Evolutionary conservation across 2,329 filamentous ascomycete genomes (phyloP).

Genomic region (Aspergillus jensenii): DNA sequence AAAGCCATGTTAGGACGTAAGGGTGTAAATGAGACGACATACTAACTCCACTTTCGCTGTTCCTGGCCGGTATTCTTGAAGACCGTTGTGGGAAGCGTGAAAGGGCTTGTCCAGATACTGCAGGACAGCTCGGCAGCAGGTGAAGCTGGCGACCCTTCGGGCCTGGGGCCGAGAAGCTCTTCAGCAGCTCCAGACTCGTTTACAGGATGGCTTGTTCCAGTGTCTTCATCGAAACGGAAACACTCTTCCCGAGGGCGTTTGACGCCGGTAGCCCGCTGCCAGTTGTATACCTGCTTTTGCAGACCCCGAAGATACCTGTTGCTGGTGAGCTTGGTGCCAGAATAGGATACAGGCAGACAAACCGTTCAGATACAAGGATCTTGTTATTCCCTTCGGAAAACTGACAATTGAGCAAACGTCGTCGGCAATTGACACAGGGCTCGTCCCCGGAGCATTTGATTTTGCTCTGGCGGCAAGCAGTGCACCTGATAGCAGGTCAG

Average conservation of each 20-base stretch:
- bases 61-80: constrained; percentile 17
- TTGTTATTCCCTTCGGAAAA: constrained; percentile 24
- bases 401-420: constrained; percentile 18
- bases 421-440: constrained; percentile 34
- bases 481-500: constrained; percentile 18
- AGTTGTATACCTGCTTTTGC: constrained; percentile 9
- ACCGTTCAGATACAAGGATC: constrained; percentile 36
- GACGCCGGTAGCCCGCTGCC: background rate
- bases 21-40: constrained; percentile 3
- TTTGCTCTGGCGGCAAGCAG: constrained; percentile 42
- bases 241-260: background rate
- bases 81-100: constrained; percentile 16
- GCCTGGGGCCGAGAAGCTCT: background rate
- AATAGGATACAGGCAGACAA: background rate
- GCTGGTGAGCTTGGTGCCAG: no score
- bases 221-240: background rate
- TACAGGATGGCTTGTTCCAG: background rate
- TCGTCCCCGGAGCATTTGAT: constrained; percentile 42
- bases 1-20: no score
- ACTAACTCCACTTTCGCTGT: constrained; percentile 36
- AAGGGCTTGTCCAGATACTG: constrained; percentile 21
- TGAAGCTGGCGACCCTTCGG: background rate
- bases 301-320: constrained; percentile 15
- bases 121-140: background rate
- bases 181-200: background rate